phyloP scores from a whole-genome alignment of 2,329 filamentous ascomycete genomes.

The Phialocephala subalpina region DNA sequence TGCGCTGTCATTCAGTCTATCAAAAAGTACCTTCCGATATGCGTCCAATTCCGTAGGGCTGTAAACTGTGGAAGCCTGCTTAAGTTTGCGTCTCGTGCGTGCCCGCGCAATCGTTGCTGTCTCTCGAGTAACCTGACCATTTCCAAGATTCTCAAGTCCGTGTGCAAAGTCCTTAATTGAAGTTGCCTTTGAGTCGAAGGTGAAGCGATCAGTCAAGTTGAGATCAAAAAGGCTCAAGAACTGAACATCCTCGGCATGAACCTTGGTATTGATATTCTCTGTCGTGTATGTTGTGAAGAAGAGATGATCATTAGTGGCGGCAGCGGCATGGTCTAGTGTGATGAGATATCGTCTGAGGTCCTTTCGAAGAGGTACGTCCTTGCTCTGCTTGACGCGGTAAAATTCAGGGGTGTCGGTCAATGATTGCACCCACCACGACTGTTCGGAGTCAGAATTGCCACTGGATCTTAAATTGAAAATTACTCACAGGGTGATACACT shows the following conservation, averaged over 20 bases:
- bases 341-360: constrained; percentile 20
- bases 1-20: constrained; percentile 30
- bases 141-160: not conserved
- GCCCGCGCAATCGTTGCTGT: not conserved
- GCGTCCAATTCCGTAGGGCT: constrained; percentile 19
- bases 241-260: constrained; percentile 20
- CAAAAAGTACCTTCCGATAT: constrained; percentile 22
- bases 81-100: not conserved
- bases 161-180: constrained; percentile 5
- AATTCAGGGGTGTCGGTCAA: constrained; percentile 25
- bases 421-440: constrained; percentile 29
- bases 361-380: constrained; percentile 21
- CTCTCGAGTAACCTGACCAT: not conserved
- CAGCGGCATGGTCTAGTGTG: not conserved
- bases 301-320: constrained; percentile 10
- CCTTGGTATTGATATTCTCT: constrained; percentile 17
- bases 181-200: constrained; percentile 16
- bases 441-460: not conserved
- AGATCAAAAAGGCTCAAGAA: constrained; percentile 27
- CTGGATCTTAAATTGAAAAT: too few relatives aligned
- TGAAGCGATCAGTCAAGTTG: constrained; percentile 14
- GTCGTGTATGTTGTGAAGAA: constrained; percentile 12
- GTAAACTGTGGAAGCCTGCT: constrained; percentile 22
- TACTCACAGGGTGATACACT: constrained; percentile 21
- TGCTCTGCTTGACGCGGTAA: constrained; percentile 25